Evolutionary conservation across 2,329 filamentous ascomycete genomes (phyloP).

Genomic region (Aspergillus brunneoviolaceus): DNA sequence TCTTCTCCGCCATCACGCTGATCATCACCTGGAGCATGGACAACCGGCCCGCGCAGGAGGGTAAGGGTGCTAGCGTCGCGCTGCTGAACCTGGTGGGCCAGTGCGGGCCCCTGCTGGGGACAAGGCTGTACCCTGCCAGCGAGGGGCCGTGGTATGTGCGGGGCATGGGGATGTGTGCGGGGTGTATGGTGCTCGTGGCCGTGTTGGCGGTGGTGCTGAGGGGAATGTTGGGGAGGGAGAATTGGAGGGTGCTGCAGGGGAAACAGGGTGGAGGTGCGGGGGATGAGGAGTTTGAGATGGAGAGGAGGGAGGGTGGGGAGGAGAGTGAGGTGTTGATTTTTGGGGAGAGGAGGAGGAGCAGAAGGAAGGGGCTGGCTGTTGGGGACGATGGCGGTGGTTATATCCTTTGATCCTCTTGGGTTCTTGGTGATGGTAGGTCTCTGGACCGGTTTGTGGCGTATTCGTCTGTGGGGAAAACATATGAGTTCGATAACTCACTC

Average conservation of each 20-base stretch:
- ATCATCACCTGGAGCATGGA: constrained; percentile 88
- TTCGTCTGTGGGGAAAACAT: too few species aligned
- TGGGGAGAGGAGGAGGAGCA: not conserved
- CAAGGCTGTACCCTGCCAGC: constrained; percentile 59
- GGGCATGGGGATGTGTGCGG: constrained; percentile 64
- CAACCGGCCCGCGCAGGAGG: constrained; percentile 69
- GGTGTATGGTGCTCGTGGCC: constrained; percentile 63
- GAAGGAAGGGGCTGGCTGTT: not conserved
- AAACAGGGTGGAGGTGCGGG: constrained; percentile 13
- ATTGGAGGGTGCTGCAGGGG: constrained; percentile 35
- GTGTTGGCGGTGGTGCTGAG: constrained; percentile 56
- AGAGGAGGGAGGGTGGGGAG: constrained; percentile 12
- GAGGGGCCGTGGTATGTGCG: constrained; percentile 62
- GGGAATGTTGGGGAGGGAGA: constrained; percentile 53
- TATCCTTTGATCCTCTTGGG: not conserved
- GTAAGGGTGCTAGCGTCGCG: constrained; percentile 74
- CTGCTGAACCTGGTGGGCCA: constrained; percentile 81
- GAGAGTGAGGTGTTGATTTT: constrained; percentile 5
- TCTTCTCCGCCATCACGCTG: constrained; percentile 80
- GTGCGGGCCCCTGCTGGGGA: constrained; percentile 71
- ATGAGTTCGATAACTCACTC: too few species aligned
- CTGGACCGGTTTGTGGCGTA: too few species aligned
- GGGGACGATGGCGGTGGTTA: not conserved
- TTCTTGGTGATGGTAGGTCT: too few species aligned
- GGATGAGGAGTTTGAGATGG: constrained; percentile 21